Percentiles rank a stretch among this genome's conserved stretches.
Conservation (phyloP, 495 filamentous ascomycete genomes). For the Hypoxylon crocopeplum region DNA sequence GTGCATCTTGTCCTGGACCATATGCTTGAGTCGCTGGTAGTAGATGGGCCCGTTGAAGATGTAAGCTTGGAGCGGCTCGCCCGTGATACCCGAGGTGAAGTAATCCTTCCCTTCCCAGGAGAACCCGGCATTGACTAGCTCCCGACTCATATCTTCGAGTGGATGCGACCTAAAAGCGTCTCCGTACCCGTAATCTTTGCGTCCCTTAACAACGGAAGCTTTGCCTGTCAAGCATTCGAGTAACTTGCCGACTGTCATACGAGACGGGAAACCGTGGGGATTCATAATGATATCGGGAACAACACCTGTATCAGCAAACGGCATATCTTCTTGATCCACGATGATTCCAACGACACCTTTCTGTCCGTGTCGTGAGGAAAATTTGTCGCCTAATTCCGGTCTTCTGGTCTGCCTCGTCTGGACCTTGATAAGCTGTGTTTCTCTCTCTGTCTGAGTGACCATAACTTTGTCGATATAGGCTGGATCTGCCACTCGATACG, state of each 20-base stretch:
- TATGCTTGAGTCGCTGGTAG: constrained; percentile 99
- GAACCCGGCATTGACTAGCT: constrained; percentile 87
- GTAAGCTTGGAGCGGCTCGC: constrained; percentile 90
- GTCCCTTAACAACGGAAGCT: constrained; percentile 83
- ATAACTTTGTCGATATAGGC: constrained; percentile 94
- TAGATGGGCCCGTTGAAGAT: constrained; percentile 99
- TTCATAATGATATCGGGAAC: constrained; percentile 99
- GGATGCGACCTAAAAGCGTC: constrained; percentile 95
- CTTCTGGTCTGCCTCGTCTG: constrained; percentile 90
- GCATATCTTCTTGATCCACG: constrained; percentile 94
- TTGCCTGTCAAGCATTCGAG: constrained; percentile 95
- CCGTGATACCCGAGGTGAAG: constrained; percentile 93
- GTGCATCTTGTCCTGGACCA: constrained; percentile 99
- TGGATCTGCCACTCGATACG: constrained; percentile 83
- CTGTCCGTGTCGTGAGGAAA: constrained; percentile 98
- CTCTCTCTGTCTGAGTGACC: constrained; percentile 82
- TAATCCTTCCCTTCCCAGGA: constrained; percentile 96
- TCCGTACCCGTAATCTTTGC: constrained; percentile 77
- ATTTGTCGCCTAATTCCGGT: constrained; percentile 96
- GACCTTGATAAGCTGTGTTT: constrained; percentile 84
- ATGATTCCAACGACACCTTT: constrained; percentile 98
- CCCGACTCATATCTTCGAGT: constrained; percentile 85
- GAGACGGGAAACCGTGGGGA: constrained; percentile 98
- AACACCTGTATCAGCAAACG: constrained; percentile 90
- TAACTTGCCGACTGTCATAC: constrained; percentile 99